Base-by-base conservation (phyloP, 495 filamentous ascomycete genomes). In the Aspergillus ostianus region DNA sequence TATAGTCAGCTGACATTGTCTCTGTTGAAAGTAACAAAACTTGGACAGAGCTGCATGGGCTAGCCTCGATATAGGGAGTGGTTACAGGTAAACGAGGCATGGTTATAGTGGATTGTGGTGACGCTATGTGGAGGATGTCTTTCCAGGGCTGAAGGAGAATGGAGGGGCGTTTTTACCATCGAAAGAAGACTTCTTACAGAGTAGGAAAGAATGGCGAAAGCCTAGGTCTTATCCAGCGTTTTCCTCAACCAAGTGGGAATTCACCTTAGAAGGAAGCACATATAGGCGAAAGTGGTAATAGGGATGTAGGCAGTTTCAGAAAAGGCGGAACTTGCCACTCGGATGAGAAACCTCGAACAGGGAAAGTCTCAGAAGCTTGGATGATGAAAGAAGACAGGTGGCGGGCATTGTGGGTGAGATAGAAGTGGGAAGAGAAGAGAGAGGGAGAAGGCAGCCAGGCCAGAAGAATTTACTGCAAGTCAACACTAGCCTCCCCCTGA, bases 361-460 rank as follows among this genome's bases (percentile, higher is more conserved):
- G 10, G 32, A 8, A 8, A 13, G n/a, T n/a, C 32, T 9, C 12
- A 6, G 9, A 36, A 36, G 32, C 6, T n/a, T 10, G 29, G 8
- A 32, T 8, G 36, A 41, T 41, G 36, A 41, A 32, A 32, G 12
- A 5, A 41, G 13, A 12, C 13, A 12, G 36, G 51, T 9, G 27
- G 15, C 10, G 15, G 17, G 48, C 48, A 51, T 19, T n/a, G 23
- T 53, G 21, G 29, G 29, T 3, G 51, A 10, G 29, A 53, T 2
- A 21, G 29, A 27, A 32, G 27, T 18, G 50, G 23, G 23, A 21
- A 51, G 49, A 51, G 52, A 44, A 54, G 27, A 44, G 36, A 55
- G 32, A 55, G 18, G 53, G 46, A 32, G 10, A 23, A 21, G 53
- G 12, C n/a, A 30, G 19, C 18, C 17, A 32, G 29, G 21, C 30